A percentile compares a stretch with the other conserved stretches of the same genome.
Conservation (phyloP, 768 basidiomycete species). For the Tremella fuciformis region DNA sequence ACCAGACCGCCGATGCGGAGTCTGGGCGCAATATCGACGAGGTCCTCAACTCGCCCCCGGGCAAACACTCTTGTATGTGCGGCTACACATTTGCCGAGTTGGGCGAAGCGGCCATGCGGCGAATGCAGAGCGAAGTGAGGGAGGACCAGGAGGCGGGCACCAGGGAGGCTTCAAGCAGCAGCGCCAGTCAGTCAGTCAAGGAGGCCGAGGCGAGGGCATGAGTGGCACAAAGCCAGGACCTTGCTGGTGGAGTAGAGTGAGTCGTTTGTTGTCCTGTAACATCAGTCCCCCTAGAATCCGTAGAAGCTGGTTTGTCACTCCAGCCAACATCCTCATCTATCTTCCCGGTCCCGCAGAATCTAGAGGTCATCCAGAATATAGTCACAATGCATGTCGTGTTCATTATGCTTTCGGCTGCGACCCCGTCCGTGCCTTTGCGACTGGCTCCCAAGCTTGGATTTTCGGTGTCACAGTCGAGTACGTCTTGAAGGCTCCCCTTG, state of each 20-base stretch:
- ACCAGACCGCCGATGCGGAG: constrained; percentile 1
- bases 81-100: constrained; percentile 36
- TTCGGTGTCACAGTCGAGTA: constrained; percentile 87
- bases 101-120: constrained; percentile 36
- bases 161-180: too few relatives aligned
- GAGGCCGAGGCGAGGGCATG: too few relatives aligned
- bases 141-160: constrained; percentile 13
- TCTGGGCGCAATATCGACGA: constrained; percentile 12
- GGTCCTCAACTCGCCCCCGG: constrained; percentile 25
- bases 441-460: constrained; percentile 68
- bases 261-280: too few relatives aligned
- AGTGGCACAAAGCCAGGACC: too few relatives aligned
- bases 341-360: neutral
- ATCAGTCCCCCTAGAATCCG: too few relatives aligned
- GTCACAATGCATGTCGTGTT: too few relatives aligned
- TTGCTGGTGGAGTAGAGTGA: too few relatives aligned
- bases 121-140: constrained; percentile 23
- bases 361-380: too few relatives aligned
- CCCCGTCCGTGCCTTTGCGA: neutral
- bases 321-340: neutral
- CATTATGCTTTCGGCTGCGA: too few relatives aligned
- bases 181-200: too few relatives aligned
- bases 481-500: constrained; percentile 79
- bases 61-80: constrained; percentile 32
- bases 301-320: neutral